Conservation (phyloP, 1,139 yeast species). For the Pichia cactophila region DNA sequence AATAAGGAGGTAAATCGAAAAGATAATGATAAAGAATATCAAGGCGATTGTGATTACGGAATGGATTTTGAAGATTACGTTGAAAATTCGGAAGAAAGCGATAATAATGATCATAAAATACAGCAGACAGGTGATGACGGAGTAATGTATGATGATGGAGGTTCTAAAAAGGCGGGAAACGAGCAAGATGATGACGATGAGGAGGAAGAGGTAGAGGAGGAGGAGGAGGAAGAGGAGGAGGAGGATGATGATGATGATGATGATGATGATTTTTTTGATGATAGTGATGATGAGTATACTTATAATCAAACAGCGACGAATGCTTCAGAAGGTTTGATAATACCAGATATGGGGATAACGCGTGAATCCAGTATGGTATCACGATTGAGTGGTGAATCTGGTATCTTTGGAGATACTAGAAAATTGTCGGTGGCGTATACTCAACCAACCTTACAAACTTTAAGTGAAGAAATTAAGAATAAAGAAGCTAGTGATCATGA, state of each 20-base stretch:
- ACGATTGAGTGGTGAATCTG: constrained; percentile 12
- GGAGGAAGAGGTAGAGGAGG: no score
- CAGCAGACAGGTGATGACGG: not conserved
- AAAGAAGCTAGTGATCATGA: not conserved
- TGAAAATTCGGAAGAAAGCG: not conserved
- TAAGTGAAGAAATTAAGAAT: constrained; percentile 8
- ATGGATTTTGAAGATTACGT: constrained; percentile 9
- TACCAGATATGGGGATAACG: constrained; percentile 12
- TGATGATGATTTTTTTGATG: constrained; percentile 9
- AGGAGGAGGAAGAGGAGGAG: not conserved
- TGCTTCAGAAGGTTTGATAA: constrained; percentile 7
- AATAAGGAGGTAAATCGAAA: constrained; percentile 4
- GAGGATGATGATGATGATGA: constrained; percentile 3
- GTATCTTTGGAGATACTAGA: constrained; percentile 8
- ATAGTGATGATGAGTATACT: constrained; percentile 8
- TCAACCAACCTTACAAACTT: constrained; percentile 7
- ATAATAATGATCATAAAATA: not conserved
- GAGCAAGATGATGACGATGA: not conserved
- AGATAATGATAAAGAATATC: constrained; percentile 4
- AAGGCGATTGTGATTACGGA: constrained; percentile 1
- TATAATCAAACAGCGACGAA: constrained; percentile 15
- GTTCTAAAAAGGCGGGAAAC: not conserved
- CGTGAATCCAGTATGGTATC: constrained; percentile 15
- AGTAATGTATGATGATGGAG: not conserved
- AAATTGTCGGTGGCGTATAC: constrained; percentile 5